Percentiles rank a stretch among this genome's conserved stretches.
phyloP scores from a whole-genome alignment of 1,284 basidiomycete genomes.

The Exobasidium cylindrosporum region DNA sequence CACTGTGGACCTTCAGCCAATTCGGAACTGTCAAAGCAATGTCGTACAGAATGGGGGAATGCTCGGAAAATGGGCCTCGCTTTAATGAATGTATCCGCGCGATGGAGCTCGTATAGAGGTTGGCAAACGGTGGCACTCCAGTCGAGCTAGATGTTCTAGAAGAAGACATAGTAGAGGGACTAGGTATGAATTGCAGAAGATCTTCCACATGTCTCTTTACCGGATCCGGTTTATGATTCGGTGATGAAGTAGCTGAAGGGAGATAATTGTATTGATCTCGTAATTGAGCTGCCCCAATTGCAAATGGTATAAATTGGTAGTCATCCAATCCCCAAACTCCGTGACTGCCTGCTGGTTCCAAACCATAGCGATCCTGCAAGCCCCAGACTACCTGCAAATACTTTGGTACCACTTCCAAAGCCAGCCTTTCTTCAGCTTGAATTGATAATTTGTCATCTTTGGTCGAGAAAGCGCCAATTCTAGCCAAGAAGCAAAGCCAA shows the following conservation, averaged over 20 bases:
- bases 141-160: neutral
- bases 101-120: slow-evolving; percentile 62
- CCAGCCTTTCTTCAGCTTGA: slow-evolving; percentile 33
- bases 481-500: slow-evolving; percentile 41
- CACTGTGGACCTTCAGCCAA: slow-evolving; percentile 85
- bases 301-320: slow-evolving; percentile 82
- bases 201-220: neutral
- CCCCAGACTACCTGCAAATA: slow-evolving; percentile 81
- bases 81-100: slow-evolving; percentile 59
- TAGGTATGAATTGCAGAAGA: slow-evolving; percentile 14
- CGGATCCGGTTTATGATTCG: slow-evolving; percentile 11
- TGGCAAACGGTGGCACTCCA: slow-evolving; percentile 26
- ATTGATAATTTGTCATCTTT: slow-evolving; percentile 6
- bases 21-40: slow-evolving; percentile 79
- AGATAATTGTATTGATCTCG: slow-evolving; percentile 49
- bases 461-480: slow-evolving; percentile 31
- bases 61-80: slow-evolving; percentile 42
- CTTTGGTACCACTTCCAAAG: slow-evolving; percentile 66
- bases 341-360: slow-evolving; percentile 95
- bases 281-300: slow-evolving; percentile 87
- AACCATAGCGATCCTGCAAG: slow-evolving; percentile 81
- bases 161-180: neutral
- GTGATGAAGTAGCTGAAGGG: slow-evolving; percentile 8
- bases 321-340: slow-evolving; percentile 97
- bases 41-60: slow-evolving; percentile 73